These are phyloP conservation scores for Aspergillus japonicus DNA, from an alignment of 2,329 filamentous ascomycete species.

Conservation along the genomic window DNA sequence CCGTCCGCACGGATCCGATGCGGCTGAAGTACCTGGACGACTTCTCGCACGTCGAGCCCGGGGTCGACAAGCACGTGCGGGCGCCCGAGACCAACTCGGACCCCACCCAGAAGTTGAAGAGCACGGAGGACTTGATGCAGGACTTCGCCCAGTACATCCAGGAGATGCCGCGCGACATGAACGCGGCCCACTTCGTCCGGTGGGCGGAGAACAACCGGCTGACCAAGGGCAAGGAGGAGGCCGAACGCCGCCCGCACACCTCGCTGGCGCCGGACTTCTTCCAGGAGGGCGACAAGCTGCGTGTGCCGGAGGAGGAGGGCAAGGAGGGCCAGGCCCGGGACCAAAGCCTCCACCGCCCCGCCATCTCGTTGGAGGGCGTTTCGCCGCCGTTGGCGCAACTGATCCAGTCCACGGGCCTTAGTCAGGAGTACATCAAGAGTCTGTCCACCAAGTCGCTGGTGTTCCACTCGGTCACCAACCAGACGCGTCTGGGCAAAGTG, in stretches of 20 bases:
- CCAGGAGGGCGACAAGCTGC: constrained; percentile 40
- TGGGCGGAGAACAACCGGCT: constrained; percentile 50
- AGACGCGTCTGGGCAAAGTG: constrained; percentile 95
- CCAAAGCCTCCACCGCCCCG: constrained; percentile 24
- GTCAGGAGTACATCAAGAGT: constrained; percentile 45
- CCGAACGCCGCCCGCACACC: constrained; percentile 50
- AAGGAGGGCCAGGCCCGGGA: constrained; percentile 12
- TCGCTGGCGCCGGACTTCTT: constrained; percentile 54
- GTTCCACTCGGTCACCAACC: constrained; percentile 74
- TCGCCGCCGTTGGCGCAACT: constrained; percentile 49
- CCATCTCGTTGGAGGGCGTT: constrained; percentile 34
- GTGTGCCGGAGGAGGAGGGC: neutral
- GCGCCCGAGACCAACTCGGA: constrained; percentile 52
- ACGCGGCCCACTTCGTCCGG: constrained; percentile 41
- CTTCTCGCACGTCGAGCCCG: constrained; percentile 71
- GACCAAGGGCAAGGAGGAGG: constrained; percentile 51
- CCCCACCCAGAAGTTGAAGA: constrained; percentile 61
- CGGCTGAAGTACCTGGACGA: constrained; percentile 77
- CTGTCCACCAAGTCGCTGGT: constrained; percentile 73
- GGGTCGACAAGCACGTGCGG: constrained; percentile 69
- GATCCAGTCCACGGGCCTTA: constrained; percentile 58
- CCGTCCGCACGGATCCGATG: constrained; percentile 70
- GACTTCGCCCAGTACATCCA: constrained; percentile 53
- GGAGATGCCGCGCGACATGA: constrained; percentile 52
- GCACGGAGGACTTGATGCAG: constrained; percentile 59